phyloP scores from a whole-genome alignment of 2,329 filamentous ascomycete species.

The Plenodomus lindquistii region DNA sequence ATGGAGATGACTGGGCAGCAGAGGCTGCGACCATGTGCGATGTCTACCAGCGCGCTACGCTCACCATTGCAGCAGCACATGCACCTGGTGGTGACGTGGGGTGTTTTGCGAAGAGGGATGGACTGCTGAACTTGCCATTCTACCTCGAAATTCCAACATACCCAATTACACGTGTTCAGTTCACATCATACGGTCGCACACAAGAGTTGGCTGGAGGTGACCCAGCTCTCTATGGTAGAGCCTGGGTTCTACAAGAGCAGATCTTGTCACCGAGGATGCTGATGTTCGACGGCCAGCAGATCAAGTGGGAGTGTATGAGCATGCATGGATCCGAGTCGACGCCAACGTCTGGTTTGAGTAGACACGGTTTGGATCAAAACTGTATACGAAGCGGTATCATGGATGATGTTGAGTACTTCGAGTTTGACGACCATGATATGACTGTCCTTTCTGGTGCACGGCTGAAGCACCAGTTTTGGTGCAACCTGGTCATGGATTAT shows the following conservation, averaged over 20 bases:
- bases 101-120: slow-evolving; percentile 26
- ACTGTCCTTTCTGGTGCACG: slow-evolving; percentile 1
- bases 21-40: slow-evolving; percentile 10
- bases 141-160: slow-evolving; percentile 9
- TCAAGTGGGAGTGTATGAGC: slow-evolving; percentile 28
- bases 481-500: slow-evolving; percentile 22
- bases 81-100: slow-evolving; percentile 21
- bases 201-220: slow-evolving; percentile 11
- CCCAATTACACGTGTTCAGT: slow-evolving; percentile 4
- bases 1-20: slow-evolving; percentile 8
- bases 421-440: slow-evolving; percentile 1
- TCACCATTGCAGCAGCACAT: slow-evolving; percentile 7
- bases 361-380: slow-evolving; percentile 17
- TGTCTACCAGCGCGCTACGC: slow-evolving; percentile 1
- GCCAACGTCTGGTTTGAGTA: slow-evolving; percentile 13
- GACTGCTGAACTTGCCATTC: slow-evolving; percentile 21
- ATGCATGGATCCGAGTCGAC: slow-evolving; percentile 19
- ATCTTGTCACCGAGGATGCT: slow-evolving; percentile 22
- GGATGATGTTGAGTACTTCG: slow-evolving; percentile 15
- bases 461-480: slow-evolving; percentile 17
- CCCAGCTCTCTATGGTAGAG: slow-evolving; percentile 22
- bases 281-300: slow-evolving; percentile 19
- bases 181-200: slow-evolving; percentile 15
- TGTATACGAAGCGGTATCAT: slow-evolving; percentile 14
- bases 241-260: slow-evolving; percentile 32